Conservation (phyloP, 768 basidiomycete genomes). For the Mycena indigotica region DNA sequence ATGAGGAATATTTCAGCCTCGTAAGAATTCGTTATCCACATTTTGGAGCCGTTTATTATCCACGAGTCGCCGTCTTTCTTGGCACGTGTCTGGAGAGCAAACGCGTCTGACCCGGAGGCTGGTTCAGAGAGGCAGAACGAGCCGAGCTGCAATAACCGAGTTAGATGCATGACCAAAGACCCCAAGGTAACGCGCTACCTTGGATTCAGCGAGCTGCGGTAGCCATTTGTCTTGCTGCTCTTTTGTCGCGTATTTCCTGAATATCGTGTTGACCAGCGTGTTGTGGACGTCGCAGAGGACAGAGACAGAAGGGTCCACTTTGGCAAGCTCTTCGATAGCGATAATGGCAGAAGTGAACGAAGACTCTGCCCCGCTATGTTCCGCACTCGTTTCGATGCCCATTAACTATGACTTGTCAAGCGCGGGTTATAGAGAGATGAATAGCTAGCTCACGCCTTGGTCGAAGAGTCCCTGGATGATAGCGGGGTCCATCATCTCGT, state of each 20-base stretch:
- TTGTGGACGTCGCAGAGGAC: conserved; percentile 98
- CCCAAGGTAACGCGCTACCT: conserved; percentile 46
- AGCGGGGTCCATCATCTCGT: conserved; percentile 87
- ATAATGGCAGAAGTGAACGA: conserved; percentile 96
- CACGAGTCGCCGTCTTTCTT: conserved; percentile 84
- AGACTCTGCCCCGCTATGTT: conserved; percentile 83
- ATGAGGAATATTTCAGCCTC: conserved; percentile 92
- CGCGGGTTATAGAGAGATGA: not conserved
- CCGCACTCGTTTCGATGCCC: conserved; percentile 91
- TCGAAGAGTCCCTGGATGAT: conserved; percentile 90
- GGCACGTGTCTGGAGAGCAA: conserved; percentile 92
- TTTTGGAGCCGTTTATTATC: conserved; percentile 95
- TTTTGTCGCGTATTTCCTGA: conserved; percentile 82
- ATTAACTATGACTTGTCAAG: conserved; percentile 58
- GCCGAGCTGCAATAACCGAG: conserved; percentile 68
- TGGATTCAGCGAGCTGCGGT: conserved; percentile 75
- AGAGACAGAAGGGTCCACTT: conserved; percentile 93
- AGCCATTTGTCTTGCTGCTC: conserved; percentile 89
- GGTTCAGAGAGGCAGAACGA: conserved; percentile 95
- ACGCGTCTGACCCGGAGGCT: conserved; percentile 94
- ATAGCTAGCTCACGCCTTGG: conserved; percentile 71
- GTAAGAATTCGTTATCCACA: conserved; percentile 98
- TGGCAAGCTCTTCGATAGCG: conserved; percentile 95
- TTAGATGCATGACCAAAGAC: not conserved
- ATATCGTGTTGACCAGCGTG: conserved; percentile 93